Evolutionary conservation across 129 eudicot species (phyloP).

Genomic region (sunflower (Helianthus annuus)): DNA sequence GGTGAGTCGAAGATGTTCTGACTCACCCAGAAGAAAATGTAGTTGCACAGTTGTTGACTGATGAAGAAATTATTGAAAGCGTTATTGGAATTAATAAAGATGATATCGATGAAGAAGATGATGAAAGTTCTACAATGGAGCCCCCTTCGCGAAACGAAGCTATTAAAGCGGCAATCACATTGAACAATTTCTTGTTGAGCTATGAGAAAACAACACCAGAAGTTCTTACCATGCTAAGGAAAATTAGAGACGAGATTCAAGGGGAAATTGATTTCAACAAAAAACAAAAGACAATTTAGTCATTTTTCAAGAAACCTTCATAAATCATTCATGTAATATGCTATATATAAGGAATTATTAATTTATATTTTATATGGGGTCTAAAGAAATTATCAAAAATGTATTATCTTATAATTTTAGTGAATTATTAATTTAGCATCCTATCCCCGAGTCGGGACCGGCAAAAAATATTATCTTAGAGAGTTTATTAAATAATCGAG

Average conservation of each 20-base stretch:
- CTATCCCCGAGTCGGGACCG: slow-evolving; percentile 17
- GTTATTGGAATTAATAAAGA: no score
- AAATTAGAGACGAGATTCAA: not conserved
- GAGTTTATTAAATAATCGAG: slow-evolving; percentile 43
- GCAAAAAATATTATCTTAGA: slow-evolving; percentile 30
- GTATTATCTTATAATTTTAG: slow-evolving; percentile 38
- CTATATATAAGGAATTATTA: slow-evolving; percentile 31
- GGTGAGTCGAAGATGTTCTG: no score
- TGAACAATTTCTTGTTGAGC: slow-evolving; percentile 45
- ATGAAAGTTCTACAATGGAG: slow-evolving; percentile 6
- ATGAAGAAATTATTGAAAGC: no score
- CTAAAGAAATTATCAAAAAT: slow-evolving; percentile 34
- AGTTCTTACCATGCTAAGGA: slow-evolving; percentile 32
- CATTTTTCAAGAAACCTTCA: slow-evolving; percentile 14
- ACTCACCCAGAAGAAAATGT: no score
- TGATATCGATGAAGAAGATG: no score
- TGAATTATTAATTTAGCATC: slow-evolving; percentile 33
- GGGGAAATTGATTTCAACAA: no score
- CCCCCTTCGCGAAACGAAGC: slow-evolving; percentile 29
- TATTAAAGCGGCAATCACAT: slow-evolving; percentile 37
- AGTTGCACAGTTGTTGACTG: no score
- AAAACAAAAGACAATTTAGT: not conserved
- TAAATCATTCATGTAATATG: slow-evolving; percentile 19
- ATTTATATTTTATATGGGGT: slow-evolving; percentile 29
- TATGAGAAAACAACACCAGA: slow-evolving; percentile 36